A percentile compares a stretch with the other conserved stretches of the same genome.
These are phyloP conservation scores for Penicillium silybi DNA, from an alignment of 495 filamentous ascomycete species.

Conservation along the genomic window DNA sequence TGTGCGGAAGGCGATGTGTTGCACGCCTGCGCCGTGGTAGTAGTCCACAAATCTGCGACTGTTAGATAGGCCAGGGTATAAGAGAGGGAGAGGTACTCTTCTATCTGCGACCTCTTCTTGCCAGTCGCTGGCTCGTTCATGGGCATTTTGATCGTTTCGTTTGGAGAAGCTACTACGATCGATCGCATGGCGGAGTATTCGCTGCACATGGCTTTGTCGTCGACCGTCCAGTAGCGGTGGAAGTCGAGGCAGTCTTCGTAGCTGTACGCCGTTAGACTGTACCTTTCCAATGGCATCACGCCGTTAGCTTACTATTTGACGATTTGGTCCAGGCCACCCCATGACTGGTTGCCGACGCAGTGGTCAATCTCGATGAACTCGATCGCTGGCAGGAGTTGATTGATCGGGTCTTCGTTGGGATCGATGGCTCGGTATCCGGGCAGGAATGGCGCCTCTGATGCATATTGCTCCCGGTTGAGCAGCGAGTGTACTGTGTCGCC, in stretches of 20 bases:
- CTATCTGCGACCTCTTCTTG: constrained; percentile 74
- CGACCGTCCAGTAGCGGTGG: constrained; percentile 84
- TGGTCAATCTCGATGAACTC: constrained; percentile 69
- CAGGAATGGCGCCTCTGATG: constrained; percentile 56
- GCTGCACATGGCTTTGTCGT: constrained; percentile 72
- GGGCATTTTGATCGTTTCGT: constrained; percentile 79
- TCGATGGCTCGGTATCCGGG: constrained; percentile 59
- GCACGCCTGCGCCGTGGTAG: constrained; percentile 72
- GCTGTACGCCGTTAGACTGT: constrained; percentile 21
- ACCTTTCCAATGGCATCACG: neutral
- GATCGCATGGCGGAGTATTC: constrained; percentile 76
- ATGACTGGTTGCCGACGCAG: constrained; percentile 83
- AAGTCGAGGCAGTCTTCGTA: constrained; percentile 76
- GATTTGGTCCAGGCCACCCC: constrained; percentile 65
- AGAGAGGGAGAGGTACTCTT: constrained; percentile 51
- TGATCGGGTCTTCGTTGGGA: constrained; percentile 38
- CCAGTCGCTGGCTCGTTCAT: constrained; percentile 84
- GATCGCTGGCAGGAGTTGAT: constrained; percentile 47
- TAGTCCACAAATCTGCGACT: constrained; percentile 56
- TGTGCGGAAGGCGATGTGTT: constrained; percentile 80
- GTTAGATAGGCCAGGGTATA: neutral
- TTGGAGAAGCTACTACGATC: constrained; percentile 71
- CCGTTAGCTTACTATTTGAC: constrained; percentile 57
- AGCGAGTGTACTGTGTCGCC: constrained; percentile 83
- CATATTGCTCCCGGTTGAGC: constrained; percentile 58